phyloP scores from a whole-genome alignment of 805 yeast genomes.

The Saccharomycopsis amapae region DNA sequence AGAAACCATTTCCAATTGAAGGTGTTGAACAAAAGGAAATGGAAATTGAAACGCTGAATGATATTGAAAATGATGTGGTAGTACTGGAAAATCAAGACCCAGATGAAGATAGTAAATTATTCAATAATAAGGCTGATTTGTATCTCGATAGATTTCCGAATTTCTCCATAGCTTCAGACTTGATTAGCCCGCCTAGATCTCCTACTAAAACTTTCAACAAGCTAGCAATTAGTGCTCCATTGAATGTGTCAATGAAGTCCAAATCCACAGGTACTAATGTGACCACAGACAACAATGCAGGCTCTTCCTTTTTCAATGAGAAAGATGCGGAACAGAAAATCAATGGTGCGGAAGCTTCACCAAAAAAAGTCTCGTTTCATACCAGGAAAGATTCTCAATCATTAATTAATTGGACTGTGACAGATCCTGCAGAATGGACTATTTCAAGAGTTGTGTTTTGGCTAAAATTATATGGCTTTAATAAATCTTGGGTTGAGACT shows the following conservation, averaged over 20 bases:
- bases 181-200: conserved; percentile 17
- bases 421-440: conserved; percentile 62
- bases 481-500: conserved; percentile 63
- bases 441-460: conserved; percentile 58
- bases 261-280: too few species aligned
- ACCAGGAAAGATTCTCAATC: conserved; percentile 11
- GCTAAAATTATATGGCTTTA: conserved; percentile 64
- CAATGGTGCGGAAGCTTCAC: background rate
- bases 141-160: conserved; percentile 20
- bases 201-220: conserved; percentile 11
- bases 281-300: too few species aligned
- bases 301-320: too few species aligned
- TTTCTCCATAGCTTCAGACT: conserved; percentile 17
- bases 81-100: background rate
- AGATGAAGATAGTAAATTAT: background rate
- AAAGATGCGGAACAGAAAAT: background rate
- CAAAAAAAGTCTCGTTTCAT: conserved; percentile 13
- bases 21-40: background rate
- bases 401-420: conserved; percentile 39
- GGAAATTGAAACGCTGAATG: background rate
- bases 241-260: conserved; percentile 4
- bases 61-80: background rate
- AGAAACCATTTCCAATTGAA: background rate
- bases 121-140: conserved; percentile 18
- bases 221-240: conserved; percentile 1